Conservation (phyloP, 495 filamentous ascomycete genomes). For the Hypoxylon fuscum region DNA sequence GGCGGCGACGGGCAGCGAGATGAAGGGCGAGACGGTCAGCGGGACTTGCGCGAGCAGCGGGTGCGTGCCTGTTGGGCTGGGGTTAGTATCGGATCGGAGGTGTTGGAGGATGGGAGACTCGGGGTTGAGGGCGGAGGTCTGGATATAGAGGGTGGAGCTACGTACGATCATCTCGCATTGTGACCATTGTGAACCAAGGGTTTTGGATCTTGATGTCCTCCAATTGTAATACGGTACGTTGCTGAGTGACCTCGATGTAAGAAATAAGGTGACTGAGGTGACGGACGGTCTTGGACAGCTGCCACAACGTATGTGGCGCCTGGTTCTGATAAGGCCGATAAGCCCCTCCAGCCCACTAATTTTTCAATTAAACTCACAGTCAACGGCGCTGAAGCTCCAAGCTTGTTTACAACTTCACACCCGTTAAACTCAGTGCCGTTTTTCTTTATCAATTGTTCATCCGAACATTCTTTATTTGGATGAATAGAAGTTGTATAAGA, state of each 20-base stretch:
- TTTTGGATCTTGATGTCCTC: too few relatives aligned
- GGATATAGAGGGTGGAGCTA: slow-evolving; percentile 16
- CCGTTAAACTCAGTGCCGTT: background rate
- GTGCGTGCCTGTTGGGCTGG: slow-evolving; percentile 69
- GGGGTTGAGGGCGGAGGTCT: background rate
- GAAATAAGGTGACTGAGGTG: too few relatives aligned
- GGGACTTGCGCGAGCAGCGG: slow-evolving; percentile 91
- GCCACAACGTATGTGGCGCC: slow-evolving; percentile 1
- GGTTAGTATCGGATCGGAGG: slow-evolving; percentile 18
- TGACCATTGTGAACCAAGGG: slow-evolving; percentile 22
- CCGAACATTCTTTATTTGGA: too few relatives aligned
- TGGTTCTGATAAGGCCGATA: slow-evolving; percentile 25
- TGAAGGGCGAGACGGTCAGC: slow-evolving; percentile 92
- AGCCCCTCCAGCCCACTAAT: slow-evolving; percentile 21
- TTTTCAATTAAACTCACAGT: slow-evolving; percentile 1
- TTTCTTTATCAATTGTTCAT: too few relatives aligned
- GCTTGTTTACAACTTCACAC: background rate
- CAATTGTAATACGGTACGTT: too few relatives aligned
- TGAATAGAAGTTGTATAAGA: too few relatives aligned
- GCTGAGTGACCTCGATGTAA: too few relatives aligned
- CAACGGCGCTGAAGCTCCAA: background rate
- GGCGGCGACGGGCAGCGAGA: slow-evolving; percentile 86
- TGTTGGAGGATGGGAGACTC: background rate
- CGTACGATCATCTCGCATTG: slow-evolving; percentile 61
- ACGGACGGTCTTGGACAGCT: too few relatives aligned